A percentile compares a stretch with the other conserved stretches of the same genome.
These are phyloP conservation scores for Neospermospora avenae DNA, from an alignment of 2,329 filamentous ascomycete genomes.

Conservation along the genomic window DNA sequence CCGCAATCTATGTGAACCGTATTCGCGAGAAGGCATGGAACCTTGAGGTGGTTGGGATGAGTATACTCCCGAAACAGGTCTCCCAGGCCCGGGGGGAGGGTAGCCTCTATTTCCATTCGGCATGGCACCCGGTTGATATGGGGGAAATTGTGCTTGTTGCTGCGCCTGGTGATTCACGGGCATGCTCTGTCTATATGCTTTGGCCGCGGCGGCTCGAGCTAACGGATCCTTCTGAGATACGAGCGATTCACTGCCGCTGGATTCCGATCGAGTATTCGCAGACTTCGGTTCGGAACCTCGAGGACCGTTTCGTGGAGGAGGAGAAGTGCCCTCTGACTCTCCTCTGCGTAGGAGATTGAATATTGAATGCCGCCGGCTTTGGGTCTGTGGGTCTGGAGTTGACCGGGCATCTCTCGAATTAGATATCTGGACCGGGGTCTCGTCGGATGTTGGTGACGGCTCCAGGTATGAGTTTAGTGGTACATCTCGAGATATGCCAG, in stretches of 20 bases:
- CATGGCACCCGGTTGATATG: conserved; percentile 42
- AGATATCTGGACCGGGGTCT: conserved; percentile 17
- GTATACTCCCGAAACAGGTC: conserved; percentile 47
- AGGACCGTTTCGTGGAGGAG: conserved; percentile 21
- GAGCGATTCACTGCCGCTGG: conserved; percentile 34
- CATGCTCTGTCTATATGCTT: conserved; percentile 42
- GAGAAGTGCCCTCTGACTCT: conserved; percentile 25
- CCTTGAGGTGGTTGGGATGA: conserved; percentile 40
- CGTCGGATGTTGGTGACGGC: conserved; percentile 16
- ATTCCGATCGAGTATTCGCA: conserved; percentile 21
- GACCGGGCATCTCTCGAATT: conserved; percentile 27
- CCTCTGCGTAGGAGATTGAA: conserved; percentile 37
- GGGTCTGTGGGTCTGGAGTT: conserved; percentile 31
- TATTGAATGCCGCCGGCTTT: conserved; percentile 35
- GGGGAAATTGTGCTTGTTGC: conserved; percentile 41
- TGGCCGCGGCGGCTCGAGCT: conserved; percentile 28
- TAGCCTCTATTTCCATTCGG: conserved; percentile 38
- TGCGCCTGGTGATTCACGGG: conserved; percentile 43
- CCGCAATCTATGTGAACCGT: conserved; percentile 50
- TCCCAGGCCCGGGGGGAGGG: conserved; percentile 35
- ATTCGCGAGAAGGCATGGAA: conserved; percentile 37
- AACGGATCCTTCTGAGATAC: conserved; percentile 26
- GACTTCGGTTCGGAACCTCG: conserved; percentile 22
- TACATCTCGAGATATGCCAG: conserved; percentile 29
- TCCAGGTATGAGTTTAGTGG: conserved; percentile 22